Evolutionary conservation across 495 filamentous ascomycete species (phyloP), one percentile per base, ranked within the genome.

Genomic region (Opeltia flavorubescens): DNA sequence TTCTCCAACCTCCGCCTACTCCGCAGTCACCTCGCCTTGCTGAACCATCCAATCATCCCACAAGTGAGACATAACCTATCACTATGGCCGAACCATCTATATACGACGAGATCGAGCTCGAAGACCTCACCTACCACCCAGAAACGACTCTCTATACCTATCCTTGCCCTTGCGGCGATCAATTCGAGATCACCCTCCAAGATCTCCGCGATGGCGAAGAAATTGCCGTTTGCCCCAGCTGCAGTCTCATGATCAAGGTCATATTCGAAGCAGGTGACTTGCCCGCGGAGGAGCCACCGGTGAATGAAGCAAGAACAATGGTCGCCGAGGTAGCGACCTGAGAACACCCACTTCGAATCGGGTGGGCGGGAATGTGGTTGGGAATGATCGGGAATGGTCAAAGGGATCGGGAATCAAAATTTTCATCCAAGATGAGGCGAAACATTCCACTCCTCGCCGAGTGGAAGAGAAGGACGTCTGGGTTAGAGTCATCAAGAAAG

Each of bases 81-180:
- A 30, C 1, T 11, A 44, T 40, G 31, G 49, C 20, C 9, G 53
- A 18, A 11, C 59, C 55, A 52, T 77, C 81, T 47, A 83, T 94
- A 57, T 98, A 98, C 71, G 91, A 98, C 64, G 89, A 98, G 65
- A 87, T 98, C 67, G 91, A 98, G 61, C 95, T 98, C 73, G 91
- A 98, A 62, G 91, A 98, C 62, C 94, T 96, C 84, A 91, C 86
- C 59, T 98, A 77, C 63, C 87, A 98, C 63, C 65, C 79, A 21
- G 72, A 71, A 2, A 70, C 86, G 18, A 79, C 93, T 62, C 78
- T 94, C 57, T 98, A 94, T 66, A 84, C 88, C 62, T 95, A 87
- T 63, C 91, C 91, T 13, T 98, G 91, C 61, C 91, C 91, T 0
- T 98, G 91, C 63, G 91, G 91, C 63, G 91, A 98, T 67, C 81